Percentiles rank a stretch among this genome's conserved stretches.
These are phyloP conservation scores for Talaromyces stipitatus DNA, from an alignment of 495 filamentous ascomycete species.

Conservation along the genomic window DNA sequence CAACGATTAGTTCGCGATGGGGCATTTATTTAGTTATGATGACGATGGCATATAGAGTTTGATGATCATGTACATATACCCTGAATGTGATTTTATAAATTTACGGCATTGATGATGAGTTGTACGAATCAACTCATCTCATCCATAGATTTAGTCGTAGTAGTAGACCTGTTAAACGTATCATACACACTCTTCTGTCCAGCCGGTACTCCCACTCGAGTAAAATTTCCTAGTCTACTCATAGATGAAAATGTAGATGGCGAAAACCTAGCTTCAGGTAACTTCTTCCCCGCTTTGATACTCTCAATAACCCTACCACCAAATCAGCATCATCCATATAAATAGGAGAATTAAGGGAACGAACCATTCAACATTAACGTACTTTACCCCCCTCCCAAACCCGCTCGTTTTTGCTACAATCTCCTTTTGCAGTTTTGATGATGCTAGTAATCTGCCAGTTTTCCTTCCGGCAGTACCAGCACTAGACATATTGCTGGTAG, in stretches of 20 bases:
- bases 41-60: neutral
- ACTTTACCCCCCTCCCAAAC: slow-evolving; percentile 56
- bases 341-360: slow-evolving; percentile 19
- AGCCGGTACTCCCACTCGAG: neutral
- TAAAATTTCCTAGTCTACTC: neutral
- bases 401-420: slow-evolving; percentile 53
- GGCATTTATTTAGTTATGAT: slow-evolving; percentile 17
- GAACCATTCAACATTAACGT: slow-evolving; percentile 78
- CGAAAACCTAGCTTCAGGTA: slow-evolving; percentile 66
- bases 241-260: slow-evolving; percentile 22
- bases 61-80: slow-evolving; percentile 4
- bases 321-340: neutral
- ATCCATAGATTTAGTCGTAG: neutral
- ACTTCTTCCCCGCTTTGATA: slow-evolving; percentile 62
- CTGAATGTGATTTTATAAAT: neutral
- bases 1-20: slow-evolving; percentile 11
- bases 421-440: slow-evolving; percentile 76
- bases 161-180: neutral
- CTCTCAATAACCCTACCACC: slow-evolving; percentile 62
- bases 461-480: slow-evolving; percentile 2
- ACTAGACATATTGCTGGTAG: too few relatives aligned
- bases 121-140: neutral
- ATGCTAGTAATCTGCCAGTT: slow-evolving; percentile 42
- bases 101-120: neutral
- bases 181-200: slow-evolving; percentile 49